phyloP scores from a whole-genome alignment of 2,329 filamentous ascomycete genomes.

The Paecilomyces dactylethromorphus region DNA sequence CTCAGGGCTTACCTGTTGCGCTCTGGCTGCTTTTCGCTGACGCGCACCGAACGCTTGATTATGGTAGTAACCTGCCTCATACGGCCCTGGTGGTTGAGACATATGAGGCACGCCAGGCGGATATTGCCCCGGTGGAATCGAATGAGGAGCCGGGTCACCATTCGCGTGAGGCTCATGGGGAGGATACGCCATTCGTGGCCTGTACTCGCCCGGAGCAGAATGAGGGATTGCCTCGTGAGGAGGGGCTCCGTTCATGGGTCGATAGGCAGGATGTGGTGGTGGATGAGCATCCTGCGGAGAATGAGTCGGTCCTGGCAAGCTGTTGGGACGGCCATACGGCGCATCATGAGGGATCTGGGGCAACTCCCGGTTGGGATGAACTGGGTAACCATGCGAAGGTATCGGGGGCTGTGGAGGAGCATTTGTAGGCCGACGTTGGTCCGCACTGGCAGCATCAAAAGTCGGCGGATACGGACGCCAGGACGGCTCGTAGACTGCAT shows the following conservation, averaged over 20 bases:
- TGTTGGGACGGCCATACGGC: slow-evolving; percentile 26
- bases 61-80: slow-evolving; percentile 25
- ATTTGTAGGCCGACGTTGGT: slow-evolving; percentile 23
- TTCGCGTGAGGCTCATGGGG: slow-evolving; percentile 22
- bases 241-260: slow-evolving; percentile 25
- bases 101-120: slow-evolving; percentile 16
- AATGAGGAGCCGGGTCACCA: slow-evolving; percentile 23
- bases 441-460: slow-evolving; percentile 21
- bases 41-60: slow-evolving; percentile 24
- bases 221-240: slow-evolving; percentile 25
- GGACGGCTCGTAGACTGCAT: slow-evolving; percentile 22
- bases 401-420: slow-evolving; percentile 18
- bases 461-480: slow-evolving; percentile 25
- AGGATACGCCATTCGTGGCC: slow-evolving; percentile 24
- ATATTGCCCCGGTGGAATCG: slow-evolving; percentile 24
- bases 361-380: slow-evolving; percentile 26
- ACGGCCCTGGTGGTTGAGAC: slow-evolving; percentile 22
- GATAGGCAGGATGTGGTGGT: slow-evolving; percentile 18
- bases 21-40: slow-evolving; percentile 33
- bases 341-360: slow-evolving; percentile 27
- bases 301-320: slow-evolving; percentile 22
- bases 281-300: slow-evolving; percentile 20
- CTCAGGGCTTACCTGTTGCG: slow-evolving; percentile 27
- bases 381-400: slow-evolving; percentile 21
- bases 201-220: slow-evolving; percentile 26